phyloP scores from a whole-genome alignment of 2,329 filamentous ascomycete genomes.

The Tolypocladium album region DNA sequence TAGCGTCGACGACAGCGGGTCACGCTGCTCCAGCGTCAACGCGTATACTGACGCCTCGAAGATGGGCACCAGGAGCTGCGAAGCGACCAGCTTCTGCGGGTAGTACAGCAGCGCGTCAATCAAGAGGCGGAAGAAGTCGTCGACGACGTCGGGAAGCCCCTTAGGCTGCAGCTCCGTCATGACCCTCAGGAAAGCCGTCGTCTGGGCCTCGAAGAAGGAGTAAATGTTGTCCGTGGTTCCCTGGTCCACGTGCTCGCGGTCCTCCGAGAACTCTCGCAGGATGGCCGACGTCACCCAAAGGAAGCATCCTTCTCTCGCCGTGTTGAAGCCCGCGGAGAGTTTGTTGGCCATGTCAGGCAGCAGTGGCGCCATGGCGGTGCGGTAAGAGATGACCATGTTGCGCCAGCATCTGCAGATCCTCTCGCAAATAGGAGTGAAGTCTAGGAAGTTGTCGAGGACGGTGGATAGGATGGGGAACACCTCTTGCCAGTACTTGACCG shows the following conservation, averaged over 20 bases:
- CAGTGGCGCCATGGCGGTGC: slow-evolving; percentile 77
- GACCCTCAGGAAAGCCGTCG: slow-evolving; percentile 77
- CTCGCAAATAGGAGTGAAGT: slow-evolving; percentile 83
- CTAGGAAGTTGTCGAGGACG: slow-evolving; percentile 78
- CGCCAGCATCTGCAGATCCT: slow-evolving; percentile 92
- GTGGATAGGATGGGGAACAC: slow-evolving; percentile 81
- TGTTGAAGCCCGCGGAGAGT: slow-evolving; percentile 72
- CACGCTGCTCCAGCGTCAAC: slow-evolving; percentile 79
- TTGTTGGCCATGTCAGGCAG: slow-evolving; percentile 80
- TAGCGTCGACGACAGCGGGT: slow-evolving; percentile 81
- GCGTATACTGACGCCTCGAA: slow-evolving; percentile 81
- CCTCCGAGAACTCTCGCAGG: slow-evolving; percentile 88
- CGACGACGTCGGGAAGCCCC: slow-evolving; percentile 76
- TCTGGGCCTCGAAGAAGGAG: slow-evolving; percentile 88
- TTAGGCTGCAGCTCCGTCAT: slow-evolving; percentile 69
- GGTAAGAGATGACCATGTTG: slow-evolving; percentile 92
- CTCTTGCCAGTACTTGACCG: slow-evolving; percentile 92
- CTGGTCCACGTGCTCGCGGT: slow-evolving; percentile 72
- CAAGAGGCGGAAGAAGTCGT: slow-evolving; percentile 91
- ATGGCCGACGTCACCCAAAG: slow-evolving; percentile 97
- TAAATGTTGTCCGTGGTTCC: slow-evolving; percentile 83
- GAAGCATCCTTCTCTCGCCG: slow-evolving; percentile 88
- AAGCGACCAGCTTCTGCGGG: slow-evolving; percentile 71
- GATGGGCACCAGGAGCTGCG: slow-evolving; percentile 68
- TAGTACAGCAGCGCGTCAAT: slow-evolving; percentile 92